Conservation (phyloP, 305 asterid species). For the Solanum hybrid region DNA sequence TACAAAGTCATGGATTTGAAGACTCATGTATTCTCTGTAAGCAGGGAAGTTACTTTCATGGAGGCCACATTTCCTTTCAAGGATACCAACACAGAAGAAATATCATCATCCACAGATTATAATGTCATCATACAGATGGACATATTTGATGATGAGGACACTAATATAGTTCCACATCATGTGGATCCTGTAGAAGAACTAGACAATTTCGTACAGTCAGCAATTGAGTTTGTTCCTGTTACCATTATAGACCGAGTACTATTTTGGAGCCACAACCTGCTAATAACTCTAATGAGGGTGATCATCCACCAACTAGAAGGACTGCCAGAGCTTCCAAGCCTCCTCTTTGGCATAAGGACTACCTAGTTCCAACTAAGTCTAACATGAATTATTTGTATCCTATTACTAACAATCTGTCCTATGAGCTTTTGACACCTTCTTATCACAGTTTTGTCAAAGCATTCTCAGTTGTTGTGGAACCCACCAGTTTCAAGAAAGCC, state of each 20-base stretch:
- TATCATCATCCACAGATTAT: too few relatives aligned
- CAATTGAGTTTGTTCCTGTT: too few relatives aligned
- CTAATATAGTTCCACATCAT: too few relatives aligned
- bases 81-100: neutral
- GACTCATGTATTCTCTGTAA: too few relatives aligned
- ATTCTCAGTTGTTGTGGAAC: neutral
- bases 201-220: accelerated
- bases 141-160: neutral
- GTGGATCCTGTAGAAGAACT: neutral
- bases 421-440: neutral
- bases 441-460: neutral
- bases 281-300: too few relatives aligned
- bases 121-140: too few relatives aligned
- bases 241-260: too few relatives aligned
- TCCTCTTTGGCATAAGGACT: neutral
- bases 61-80: neutral
- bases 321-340: neutral
- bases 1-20: neutral
- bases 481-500: neutral
- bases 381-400: neutral
- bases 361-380: neutral
- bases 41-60: neutral
- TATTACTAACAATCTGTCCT: neutral
- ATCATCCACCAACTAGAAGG: neutral
- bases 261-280: neutral